Evolutionary conservation across 2,329 filamentous ascomycete genomes (phyloP).

Genomic region (Fusarium sp.): DNA sequence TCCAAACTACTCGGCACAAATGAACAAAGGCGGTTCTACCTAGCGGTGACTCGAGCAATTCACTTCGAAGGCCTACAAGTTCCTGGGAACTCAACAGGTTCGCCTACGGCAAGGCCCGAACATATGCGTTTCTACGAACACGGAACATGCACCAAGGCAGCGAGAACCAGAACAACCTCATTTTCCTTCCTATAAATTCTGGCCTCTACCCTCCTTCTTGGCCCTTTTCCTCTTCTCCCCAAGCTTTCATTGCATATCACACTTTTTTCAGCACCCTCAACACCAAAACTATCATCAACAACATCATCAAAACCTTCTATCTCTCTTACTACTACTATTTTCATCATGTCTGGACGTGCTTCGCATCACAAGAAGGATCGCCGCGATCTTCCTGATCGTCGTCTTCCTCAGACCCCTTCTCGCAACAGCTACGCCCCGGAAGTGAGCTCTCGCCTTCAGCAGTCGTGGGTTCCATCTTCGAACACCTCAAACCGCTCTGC

Average conservation of each 20-base stretch:
- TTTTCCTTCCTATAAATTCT: neutral
- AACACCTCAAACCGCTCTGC: neutral
- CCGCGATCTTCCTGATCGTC: neutral
- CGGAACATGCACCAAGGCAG: neutral
- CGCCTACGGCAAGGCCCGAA: neutral
- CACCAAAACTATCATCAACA: neutral
- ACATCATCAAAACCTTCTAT: neutral
- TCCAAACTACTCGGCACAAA: neutral
- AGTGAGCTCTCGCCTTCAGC: neutral
- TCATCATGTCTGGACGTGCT: conserved; percentile 2
- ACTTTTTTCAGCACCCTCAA: neutral
- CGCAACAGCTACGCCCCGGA: neutral
- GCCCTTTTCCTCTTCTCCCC: neutral
- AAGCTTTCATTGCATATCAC: neutral
- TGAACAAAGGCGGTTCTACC: neutral
- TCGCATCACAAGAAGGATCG: neutral
- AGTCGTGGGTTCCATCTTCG: neutral
- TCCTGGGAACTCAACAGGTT: neutral
- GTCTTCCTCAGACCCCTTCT: neutral
- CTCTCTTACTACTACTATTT: neutral
- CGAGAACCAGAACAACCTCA: neutral
- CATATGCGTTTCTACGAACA: neutral
- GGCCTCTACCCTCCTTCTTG: neutral
- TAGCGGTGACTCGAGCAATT: neutral
- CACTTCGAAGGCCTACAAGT: neutral